Conservation (phyloP, 345 rosid species). For the Draba incana region DNA sequence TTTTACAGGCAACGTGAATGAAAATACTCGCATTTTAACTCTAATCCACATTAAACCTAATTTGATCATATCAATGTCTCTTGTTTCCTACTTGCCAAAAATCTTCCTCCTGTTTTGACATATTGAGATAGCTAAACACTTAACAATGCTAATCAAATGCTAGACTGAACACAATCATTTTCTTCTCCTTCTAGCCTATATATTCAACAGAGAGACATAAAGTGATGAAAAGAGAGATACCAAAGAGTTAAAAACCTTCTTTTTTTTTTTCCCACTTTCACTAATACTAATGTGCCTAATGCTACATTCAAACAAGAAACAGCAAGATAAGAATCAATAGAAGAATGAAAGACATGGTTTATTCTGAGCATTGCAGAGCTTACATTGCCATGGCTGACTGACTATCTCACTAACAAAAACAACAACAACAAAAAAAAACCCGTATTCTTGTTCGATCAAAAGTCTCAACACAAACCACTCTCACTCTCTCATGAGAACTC, state of each 20-base stretch:
- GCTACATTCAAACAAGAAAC: slow-evolving; percentile 28
- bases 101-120: background rate
- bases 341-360: slow-evolving; percentile 38
- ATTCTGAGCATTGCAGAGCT: slow-evolving; percentile 53
- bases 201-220: slow-evolving; percentile 1
- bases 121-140: slow-evolving; percentile 2
- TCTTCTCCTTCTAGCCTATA: slow-evolving; percentile 1
- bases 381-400: slow-evolving; percentile 55
- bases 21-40: background rate
- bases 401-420: slow-evolving; percentile 17
- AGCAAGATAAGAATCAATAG: slow-evolving; percentile 10
- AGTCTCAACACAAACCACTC: slow-evolving; percentile 9
- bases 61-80: too few species aligned
- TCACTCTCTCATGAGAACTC: slow-evolving; percentile 63
- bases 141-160: background rate
- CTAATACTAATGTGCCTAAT: slow-evolving; percentile 33
- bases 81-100: background rate
- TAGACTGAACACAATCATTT: slow-evolving; percentile 13
- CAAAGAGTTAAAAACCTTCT: slow-evolving; percentile 24
- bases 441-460: background rate
- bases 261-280: slow-evolving; percentile 31
- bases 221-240: slow-evolving; percentile 1
- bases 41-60: background rate
- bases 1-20: too few species aligned
- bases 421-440: slow-evolving; percentile 9